A percentile compares a stretch with the other conserved stretches of the same genome.
phyloP scores from a whole-genome alignment of 306 rosid species.

The Erythrophleum fordii region DNA sequence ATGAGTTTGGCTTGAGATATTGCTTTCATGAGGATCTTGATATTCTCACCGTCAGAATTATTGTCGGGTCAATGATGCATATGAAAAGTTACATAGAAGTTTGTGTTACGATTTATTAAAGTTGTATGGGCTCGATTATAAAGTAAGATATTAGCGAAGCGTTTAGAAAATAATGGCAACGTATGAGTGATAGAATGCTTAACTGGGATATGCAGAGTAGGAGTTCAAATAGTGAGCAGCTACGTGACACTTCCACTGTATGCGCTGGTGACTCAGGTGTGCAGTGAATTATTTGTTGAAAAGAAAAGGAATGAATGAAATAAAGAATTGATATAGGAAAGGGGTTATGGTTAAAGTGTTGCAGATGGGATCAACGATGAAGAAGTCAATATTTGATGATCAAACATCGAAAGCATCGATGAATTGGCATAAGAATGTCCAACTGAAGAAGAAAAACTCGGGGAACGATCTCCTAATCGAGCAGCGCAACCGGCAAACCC shows the following conservation, averaged over 20 bases:
- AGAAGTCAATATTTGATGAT: slow-evolving; percentile 88
- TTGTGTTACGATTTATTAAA: not conserved
- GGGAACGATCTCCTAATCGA: slow-evolving; percentile 32
- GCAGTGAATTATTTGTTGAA: too few relatives aligned
- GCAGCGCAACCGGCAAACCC: not conserved
- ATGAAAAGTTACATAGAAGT: not conserved
- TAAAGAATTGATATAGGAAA: not conserved
- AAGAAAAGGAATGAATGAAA: not conserved
- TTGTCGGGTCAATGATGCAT: slow-evolving; percentile 61
- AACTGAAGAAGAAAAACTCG: slow-evolving; percentile 51
- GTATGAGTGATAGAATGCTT: not conserved
- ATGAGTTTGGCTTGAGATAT: slow-evolving; percentile 83
- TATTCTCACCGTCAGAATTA: slow-evolving; percentile 62
- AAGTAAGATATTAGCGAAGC: too few relatives aligned
- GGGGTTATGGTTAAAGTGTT: slow-evolving; percentile 5
- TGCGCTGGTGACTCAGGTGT: slow-evolving; percentile 91
- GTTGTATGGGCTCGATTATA: too few relatives aligned
- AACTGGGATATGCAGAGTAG: slow-evolving; percentile 54
- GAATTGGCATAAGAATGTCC: slow-evolving; percentile 78
- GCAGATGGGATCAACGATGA: slow-evolving; percentile 95
- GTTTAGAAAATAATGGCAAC: not conserved
- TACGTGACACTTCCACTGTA: slow-evolving; percentile 89
- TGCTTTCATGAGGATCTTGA: slow-evolving; percentile 71
- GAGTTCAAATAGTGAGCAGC: slow-evolving; percentile 79
- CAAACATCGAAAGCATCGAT: slow-evolving; percentile 86